A percentile compares a stretch with the other conserved stretches of the same genome.
phyloP scores from a whole-genome alignment of 352 stramenopile genomes.

The Globisporangium sylvaticum region DNA sequence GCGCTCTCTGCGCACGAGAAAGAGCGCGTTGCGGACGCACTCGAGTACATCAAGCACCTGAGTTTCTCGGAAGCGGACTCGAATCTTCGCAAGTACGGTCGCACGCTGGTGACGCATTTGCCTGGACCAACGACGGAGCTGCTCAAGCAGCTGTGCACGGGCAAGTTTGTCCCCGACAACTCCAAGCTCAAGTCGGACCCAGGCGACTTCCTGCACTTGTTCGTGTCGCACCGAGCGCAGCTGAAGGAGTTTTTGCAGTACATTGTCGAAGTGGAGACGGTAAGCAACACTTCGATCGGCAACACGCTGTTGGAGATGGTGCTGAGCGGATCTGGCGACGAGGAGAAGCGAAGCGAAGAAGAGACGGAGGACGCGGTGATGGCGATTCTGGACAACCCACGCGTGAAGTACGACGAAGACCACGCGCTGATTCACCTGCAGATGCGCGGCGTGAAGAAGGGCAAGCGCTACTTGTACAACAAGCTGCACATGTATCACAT shows the following conservation, averaged over 20 bases:
- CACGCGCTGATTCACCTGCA: constrained; percentile 92
- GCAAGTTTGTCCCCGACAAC: constrained; percentile 63
- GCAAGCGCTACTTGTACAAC: constrained; percentile 93
- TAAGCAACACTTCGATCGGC: constrained; percentile 85
- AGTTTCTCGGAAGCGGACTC: constrained; percentile 82
- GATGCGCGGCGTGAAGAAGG: constrained; percentile 90
- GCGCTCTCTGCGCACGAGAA: constrained; percentile 72
- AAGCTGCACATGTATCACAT: constrained; percentile 94
- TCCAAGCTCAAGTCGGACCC: constrained; percentile 70
- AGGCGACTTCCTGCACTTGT: constrained; percentile 90
- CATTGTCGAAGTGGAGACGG: constrained; percentile 85
- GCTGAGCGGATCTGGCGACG: constrained; percentile 62
- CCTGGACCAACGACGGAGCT: constrained; percentile 87
- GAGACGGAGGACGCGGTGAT: constrained; percentile 83
- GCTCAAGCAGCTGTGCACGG: constrained; percentile 88
- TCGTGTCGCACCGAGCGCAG: constrained; percentile 88
- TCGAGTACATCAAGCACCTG: constrained; percentile 89
- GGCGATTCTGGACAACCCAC: constrained; percentile 87
- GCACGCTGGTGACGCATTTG: constrained; percentile 84
- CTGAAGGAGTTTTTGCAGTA: constrained; percentile 89
- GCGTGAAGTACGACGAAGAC: constrained; percentile 90
- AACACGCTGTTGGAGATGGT: constrained; percentile 90
- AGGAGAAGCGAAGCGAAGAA: constrained; percentile 29
- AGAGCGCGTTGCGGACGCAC: constrained; percentile 80
- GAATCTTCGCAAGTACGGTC: constrained; percentile 87